These are phyloP conservation scores for Glycine tomentella DNA, from an alignment of 306 rosid species.

Conservation along the genomic window DNA sequence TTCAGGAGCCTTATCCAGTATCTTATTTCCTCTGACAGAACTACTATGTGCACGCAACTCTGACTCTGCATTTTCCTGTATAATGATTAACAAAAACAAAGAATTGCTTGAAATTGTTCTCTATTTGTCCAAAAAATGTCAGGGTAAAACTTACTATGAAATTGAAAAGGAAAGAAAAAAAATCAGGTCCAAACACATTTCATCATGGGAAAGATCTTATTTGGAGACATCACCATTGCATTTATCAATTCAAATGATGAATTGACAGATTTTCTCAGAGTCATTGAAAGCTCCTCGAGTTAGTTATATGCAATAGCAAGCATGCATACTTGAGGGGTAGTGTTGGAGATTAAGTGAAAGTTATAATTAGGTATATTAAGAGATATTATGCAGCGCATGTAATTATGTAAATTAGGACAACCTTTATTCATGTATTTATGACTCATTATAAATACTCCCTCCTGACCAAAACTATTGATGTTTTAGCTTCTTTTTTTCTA, in stretches of 20 bases:
- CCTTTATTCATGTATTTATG: constrained; percentile 1
- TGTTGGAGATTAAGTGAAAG: not conserved
- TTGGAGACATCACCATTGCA: not conserved
- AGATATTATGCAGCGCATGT: not conserved
- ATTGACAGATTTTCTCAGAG: not conserved
- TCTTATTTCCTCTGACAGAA: constrained; percentile 69
- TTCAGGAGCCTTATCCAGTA: constrained; percentile 61
- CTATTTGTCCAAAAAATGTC: constrained; percentile 9
- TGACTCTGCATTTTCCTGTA: constrained; percentile 88
- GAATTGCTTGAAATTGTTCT: constrained; percentile 34
- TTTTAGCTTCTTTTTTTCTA: not conserved
- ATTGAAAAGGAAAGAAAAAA: not conserved
- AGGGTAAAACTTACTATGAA: constrained; percentile 1
- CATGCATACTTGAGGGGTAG: not conserved
- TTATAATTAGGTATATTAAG: not conserved
- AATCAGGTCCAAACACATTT: not conserved
- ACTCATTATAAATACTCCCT: not conserved
- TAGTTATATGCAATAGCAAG: not conserved
- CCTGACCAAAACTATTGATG: too few species aligned
- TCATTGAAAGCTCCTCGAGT: not conserved
- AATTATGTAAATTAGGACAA: constrained; percentile 3
- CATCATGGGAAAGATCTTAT: constrained; percentile 9
- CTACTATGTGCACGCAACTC: constrained; percentile 98
- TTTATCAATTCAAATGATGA: not conserved
- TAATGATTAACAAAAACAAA: constrained; percentile 44